Base-by-base conservation (phyloP, 805 yeast species). In the Lachancea nothofagi region DNA sequence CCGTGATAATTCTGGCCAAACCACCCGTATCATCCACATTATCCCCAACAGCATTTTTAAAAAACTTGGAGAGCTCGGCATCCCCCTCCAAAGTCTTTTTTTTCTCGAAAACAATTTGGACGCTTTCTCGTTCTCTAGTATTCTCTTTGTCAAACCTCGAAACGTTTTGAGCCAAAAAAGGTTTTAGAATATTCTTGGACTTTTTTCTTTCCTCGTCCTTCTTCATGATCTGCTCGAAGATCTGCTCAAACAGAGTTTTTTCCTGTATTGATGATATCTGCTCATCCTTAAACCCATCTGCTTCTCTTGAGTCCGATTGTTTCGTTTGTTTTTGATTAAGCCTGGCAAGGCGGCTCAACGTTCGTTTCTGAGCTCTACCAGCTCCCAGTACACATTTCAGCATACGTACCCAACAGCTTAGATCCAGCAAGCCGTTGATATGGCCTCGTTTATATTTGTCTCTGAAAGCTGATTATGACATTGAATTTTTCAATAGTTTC, bases 251-350 rank as follows among this genome's bases (percentile, higher is more conserved):
- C 18, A 56, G 37, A 13, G 53, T 47, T 26, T 50, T 44, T 37
- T 56, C 61, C 35, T 52, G 52, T 5, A 56, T 42, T 31, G 54
- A 52, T 8, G 54, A 34, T 12, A 46, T 38, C 7, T 47, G 48
- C 24, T 47, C 49, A 35, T 47, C 49, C 31, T 47, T 47, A 33
- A 49, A 49, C 15, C 47, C 50, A n/a, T 39, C 40, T 17, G 36
- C 29, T 10, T 24, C 36, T 29, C 17, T 14, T 13, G 33, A 21
- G 33, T 12, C 29, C 15, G 14, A 4, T 21, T 22, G 24, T 31
- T 31, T 31, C 8, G 33, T 27, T 20, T 23, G 28, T 29, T 29
- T 27, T 15, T 36, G 18, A 23, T 10, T 8, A 14, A 36, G 34
- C 3, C 33, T n/a, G 15, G 20, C 12, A 5, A 20, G 5, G 21